phyloP scores from a whole-genome alignment of 2,329 filamentous ascomycete species.

The Scortechinia acanthostroma region DNA sequence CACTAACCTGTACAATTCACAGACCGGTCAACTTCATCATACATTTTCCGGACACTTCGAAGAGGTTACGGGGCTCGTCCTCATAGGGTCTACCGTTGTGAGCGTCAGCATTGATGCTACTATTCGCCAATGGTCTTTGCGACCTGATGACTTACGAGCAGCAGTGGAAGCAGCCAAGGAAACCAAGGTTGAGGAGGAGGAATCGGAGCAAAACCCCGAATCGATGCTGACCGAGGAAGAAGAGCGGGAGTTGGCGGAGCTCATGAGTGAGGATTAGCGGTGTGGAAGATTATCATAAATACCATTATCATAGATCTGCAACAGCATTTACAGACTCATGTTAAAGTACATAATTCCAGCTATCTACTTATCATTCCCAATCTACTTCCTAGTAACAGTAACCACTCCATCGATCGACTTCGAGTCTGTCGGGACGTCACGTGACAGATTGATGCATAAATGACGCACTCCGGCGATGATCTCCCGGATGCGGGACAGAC shows the following conservation, averaged over 20 bases:
- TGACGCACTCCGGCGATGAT: background rate
- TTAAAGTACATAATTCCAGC: too few relatives aligned
- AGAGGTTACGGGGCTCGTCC: conserved; percentile 48
- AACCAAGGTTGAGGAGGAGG: conserved; percentile 15
- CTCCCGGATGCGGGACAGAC: background rate
- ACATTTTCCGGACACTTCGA: conserved; percentile 52
- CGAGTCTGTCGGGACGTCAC: background rate
- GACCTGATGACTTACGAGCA: conserved; percentile 37
- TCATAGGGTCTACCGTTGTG: conserved; percentile 34
- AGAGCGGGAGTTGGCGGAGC: conserved; percentile 52
- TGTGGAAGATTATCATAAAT: too few relatives aligned
- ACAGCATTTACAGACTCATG: too few relatives aligned
- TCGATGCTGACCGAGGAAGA: conserved; percentile 51
- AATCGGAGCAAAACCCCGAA: conserved; percentile 16
- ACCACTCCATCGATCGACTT: too few relatives aligned
- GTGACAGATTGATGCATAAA: background rate
- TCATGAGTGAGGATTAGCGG: conserved; percentile 49
- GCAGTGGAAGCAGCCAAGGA: conserved; percentile 27
- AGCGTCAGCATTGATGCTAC: conserved; percentile 59
- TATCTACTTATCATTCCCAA: too few relatives aligned
- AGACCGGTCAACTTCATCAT: conserved; percentile 41
- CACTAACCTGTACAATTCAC: conserved; percentile 6
- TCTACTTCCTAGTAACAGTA: too few relatives aligned
- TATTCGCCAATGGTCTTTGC: conserved; percentile 49
- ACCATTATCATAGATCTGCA: too few relatives aligned